Evolutionary conservation across 257 asterid species (phyloP).

Genomic region (Gynochthodes officinalis): DNA sequence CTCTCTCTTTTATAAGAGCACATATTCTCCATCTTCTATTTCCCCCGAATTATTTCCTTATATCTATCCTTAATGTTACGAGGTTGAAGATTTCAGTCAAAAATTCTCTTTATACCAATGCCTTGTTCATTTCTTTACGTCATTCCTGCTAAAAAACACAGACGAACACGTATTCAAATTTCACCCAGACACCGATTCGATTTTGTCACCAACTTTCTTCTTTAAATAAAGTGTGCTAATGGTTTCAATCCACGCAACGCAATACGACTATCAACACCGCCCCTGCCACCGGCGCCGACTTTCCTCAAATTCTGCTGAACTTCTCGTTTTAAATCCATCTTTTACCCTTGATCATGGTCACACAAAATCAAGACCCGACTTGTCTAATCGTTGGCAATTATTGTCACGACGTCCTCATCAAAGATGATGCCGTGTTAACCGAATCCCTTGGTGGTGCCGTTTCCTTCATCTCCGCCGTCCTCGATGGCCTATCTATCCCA

Average conservation of each 20-base stretch:
- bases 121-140: background rate
- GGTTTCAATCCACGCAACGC: background rate
- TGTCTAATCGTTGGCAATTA: constrained; percentile 84
- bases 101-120: background rate
- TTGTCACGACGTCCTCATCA: constrained; percentile 83
- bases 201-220: background rate
- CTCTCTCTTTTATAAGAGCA: background rate
- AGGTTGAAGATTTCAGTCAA: background rate
- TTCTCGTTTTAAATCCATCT: background rate
- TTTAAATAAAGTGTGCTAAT: background rate
- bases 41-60: background rate
- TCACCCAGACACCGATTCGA: background rate
- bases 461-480: constrained; percentile 75
- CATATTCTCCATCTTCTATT: background rate
- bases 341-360: constrained; percentile 11
- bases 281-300: background rate
- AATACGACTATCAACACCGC: background rate
- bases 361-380: constrained; percentile 16
- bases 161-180: background rate
- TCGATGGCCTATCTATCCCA: constrained; percentile 63
- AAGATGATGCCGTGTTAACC: constrained; percentile 57
- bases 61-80: background rate
- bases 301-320: background rate
- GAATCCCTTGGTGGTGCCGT: constrained; percentile 94
- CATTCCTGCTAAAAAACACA: background rate